phyloP scores from a whole-genome alignment of 495 filamentous ascomycete species.

The Alectoria sarmentosa region DNA sequence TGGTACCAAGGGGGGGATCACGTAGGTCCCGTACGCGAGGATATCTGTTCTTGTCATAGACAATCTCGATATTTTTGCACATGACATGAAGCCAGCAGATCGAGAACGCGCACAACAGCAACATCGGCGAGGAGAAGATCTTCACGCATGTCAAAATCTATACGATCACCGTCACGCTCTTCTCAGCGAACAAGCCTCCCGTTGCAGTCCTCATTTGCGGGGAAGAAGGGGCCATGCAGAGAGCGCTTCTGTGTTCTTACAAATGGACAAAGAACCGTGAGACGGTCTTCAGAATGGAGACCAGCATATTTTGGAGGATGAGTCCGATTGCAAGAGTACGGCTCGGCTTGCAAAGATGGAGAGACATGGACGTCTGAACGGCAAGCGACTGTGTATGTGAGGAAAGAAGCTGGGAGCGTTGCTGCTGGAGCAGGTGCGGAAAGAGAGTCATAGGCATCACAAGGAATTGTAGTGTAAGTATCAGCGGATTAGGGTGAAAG shows the following conservation, averaged over 20 bases:
- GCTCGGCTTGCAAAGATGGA: too few relatives aligned
- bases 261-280: not conserved
- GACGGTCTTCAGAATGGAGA: not conserved
- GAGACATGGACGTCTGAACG: too few relatives aligned
- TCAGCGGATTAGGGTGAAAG: too few relatives aligned
- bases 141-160: conserved; percentile 37
- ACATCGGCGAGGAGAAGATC: conserved; percentile 4
- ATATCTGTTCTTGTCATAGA: not conserved
- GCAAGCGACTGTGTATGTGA: too few relatives aligned
- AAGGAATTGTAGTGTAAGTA: too few relatives aligned
- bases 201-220: conserved; percentile 30
- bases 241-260: conserved; percentile 30
- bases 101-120: not conserved
- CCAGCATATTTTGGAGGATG: not conserved
- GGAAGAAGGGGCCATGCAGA: conserved; percentile 36
- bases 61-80: conserved; percentile 4
- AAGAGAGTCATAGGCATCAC: too few relatives aligned
- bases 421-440: too few relatives aligned
- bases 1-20: not conserved
- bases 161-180: conserved; percentile 33
- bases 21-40: not conserved
- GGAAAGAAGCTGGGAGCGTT: too few relatives aligned
- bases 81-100: conserved; percentile 11
- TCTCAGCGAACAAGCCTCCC: conserved; percentile 33
- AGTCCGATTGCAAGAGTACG: too few relatives aligned